Conservation (phyloP, 768 basidiomycete genomes). For the Rubroboletus pulcherrimus region DNA sequence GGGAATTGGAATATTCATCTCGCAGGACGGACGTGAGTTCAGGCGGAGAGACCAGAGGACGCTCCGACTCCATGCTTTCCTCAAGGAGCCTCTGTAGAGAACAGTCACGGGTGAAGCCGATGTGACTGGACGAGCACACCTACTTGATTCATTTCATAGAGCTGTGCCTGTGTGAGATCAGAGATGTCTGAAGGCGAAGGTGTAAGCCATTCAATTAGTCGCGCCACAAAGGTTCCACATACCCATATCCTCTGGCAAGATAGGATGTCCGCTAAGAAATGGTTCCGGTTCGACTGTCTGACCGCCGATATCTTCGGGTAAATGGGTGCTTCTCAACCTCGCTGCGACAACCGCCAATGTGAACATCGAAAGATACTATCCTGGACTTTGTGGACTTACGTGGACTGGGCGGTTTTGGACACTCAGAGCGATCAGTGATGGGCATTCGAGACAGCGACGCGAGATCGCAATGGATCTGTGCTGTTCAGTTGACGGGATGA, state of each 20-base stretch:
- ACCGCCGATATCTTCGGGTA: constrained; percentile 18
- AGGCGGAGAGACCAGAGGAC: constrained; percentile 54
- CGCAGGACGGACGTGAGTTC: constrained; percentile 53
- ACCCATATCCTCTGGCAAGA: constrained; percentile 31
- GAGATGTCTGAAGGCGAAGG: constrained; percentile 28
- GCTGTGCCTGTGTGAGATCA: constrained; percentile 31
- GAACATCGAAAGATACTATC: not conserved
- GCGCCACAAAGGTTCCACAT: not conserved
- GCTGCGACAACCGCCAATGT: constrained; percentile 8
- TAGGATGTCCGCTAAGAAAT: constrained; percentile 29
- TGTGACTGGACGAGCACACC: not conserved
- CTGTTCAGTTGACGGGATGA: not conserved
- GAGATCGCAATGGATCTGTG: not conserved
- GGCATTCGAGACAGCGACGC: constrained; percentile 8
- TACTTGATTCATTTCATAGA: constrained; percentile 42
- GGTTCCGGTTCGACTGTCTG: constrained; percentile 7
- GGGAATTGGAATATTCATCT: constrained; percentile 60
- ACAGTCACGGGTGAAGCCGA: not conserved
- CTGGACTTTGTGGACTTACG: constrained; percentile 14
- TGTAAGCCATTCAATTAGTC: not conserved
- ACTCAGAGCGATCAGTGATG: not conserved
- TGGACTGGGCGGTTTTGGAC: constrained; percentile 21
- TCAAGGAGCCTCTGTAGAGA: constrained; percentile 36
- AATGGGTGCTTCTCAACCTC: constrained; percentile 24
- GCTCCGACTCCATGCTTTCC: constrained; percentile 34